Base-by-base conservation (phyloP, 2,329 filamentous ascomycete species). In the Colletotrichum abscissum region DNA sequence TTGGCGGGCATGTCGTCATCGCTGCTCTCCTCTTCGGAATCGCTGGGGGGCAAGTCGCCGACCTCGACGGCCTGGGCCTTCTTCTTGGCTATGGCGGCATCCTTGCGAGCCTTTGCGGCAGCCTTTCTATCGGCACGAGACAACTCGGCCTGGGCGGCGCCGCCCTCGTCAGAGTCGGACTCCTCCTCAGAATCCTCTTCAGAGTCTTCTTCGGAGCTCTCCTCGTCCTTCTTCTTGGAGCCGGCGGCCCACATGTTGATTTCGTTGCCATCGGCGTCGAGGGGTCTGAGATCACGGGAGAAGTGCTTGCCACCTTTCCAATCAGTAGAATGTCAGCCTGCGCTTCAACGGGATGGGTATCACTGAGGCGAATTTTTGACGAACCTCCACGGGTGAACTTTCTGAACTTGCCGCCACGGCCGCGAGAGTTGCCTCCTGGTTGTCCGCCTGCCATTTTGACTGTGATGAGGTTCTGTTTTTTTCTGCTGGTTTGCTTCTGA, bases 311-410 rank as follows among this genome's bases (percentile, higher is more conserved):
- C 97, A 75, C 95, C 95, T 65, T 30, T 42, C 28, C 33, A 28
- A 33, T 63, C 42, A n/a, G 19, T 19, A 56, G 46, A 64, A 6
- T 54, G 58, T 78, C 72, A 78, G 76, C 60, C 72, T 78, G 76
- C 59, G 16, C 35, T 19, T 63, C 62, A 26, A 60, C 12, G 26
- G 38, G 46, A 12, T 49, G 28, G 30, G 30, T 33, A 33, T 62
- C 59, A 56, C 60, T 58, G 57, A 11, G 38, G n/a, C 26, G n/a
- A 14, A 24, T 12, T 28, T 68, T 38, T 35, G 24, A 79, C 89
- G 78, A 85, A 96, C 96, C 95, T 89, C 96, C 96, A 85, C 96
- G 90, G 78, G 94, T 95, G 77, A 93, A 95, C 88, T 98, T 98
- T 87, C 92, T 94, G 84, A 96, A 98, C 86, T 98, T 98, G 84